Conservation (phyloP, 306 rosid genomes). For the Oemleria cerasiformis region DNA sequence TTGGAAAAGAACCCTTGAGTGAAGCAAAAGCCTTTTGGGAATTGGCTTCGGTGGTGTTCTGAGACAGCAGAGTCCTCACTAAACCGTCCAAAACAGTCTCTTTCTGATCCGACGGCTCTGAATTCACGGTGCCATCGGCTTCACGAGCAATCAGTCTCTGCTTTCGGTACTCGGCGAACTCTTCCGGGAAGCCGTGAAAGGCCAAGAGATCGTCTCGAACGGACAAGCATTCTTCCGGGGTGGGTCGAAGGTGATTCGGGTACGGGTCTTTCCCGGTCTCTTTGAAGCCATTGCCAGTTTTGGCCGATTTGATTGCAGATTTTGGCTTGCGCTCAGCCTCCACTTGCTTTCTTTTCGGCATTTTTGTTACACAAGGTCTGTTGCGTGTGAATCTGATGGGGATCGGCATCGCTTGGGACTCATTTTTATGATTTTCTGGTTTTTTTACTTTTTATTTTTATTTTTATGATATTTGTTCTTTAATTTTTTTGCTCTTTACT, state of each 20-base stretch:
- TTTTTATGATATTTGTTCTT: no score
- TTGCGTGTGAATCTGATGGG: background rate
- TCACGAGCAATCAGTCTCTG: constrained; percentile 8
- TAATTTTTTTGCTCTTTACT: no score
- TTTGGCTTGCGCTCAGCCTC: constrained; percentile 14
- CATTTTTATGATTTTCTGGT: no score
- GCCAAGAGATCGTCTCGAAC: constrained; percentile 69
- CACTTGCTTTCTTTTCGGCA: constrained; percentile 37
- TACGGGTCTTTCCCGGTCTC: constrained; percentile 39
- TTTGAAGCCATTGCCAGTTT: constrained; percentile 8
- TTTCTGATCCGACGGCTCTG: constrained; percentile 23
- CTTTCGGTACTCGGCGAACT: constrained; percentile 70
- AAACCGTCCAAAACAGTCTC: constrained; percentile 82
- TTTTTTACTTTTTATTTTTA: no score
- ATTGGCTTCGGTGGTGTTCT: constrained; percentile 78
- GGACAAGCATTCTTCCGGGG: constrained; percentile 49
- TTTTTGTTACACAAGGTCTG: constrained; percentile 14
- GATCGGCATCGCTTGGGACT: no score
- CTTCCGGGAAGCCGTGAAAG: constrained; percentile 65
- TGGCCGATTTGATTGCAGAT: constrained; percentile 26
- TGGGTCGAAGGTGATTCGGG: constrained; percentile 56
- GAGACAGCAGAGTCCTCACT: constrained; percentile 76
- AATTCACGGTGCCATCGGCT: background rate
- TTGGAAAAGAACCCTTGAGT: constrained; percentile 74
- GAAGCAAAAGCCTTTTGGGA: constrained; percentile 64